A percentile compares a stretch with the other conserved stretches of the same genome.
phyloP scores from a whole-genome alignment of 345 rosid species.

The Eucalyptus marginata region DNA sequence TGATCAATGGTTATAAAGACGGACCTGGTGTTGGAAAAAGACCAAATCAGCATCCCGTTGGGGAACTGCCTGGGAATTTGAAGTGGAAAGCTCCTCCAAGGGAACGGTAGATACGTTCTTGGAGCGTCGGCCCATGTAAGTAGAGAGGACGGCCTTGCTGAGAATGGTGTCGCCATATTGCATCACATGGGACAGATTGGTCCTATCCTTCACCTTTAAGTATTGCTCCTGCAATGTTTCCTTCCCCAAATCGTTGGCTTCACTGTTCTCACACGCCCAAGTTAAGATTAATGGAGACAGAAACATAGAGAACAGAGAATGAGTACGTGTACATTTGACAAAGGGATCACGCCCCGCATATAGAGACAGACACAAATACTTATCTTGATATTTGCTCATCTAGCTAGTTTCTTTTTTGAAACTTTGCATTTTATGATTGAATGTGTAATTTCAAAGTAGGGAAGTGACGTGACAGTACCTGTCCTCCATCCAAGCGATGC shows the following conservation, averaged over 20 bases:
- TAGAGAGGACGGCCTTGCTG: slow-evolving; percentile 7
- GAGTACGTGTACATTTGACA: neutral
- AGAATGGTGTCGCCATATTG: slow-evolving; percentile 26
- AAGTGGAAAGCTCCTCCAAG: neutral
- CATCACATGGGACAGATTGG: slow-evolving; percentile 26
- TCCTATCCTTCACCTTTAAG: slow-evolving; percentile 10
- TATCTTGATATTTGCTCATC: neutral
- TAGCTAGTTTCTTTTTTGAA: neutral
- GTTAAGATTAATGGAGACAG: neutral
- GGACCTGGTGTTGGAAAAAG: slow-evolving; percentile 3
- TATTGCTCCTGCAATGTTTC: slow-evolving; percentile 33
- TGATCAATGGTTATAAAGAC: neutral
- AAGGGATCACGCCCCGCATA: neutral
- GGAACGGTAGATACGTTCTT: neutral
- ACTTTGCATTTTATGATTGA: neutral
- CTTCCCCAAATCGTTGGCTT: slow-evolving; percentile 16
- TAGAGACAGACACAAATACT: neutral
- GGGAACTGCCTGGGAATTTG: neutral
- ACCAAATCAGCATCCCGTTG: slow-evolving; percentile 26
- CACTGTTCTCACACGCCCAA: slow-evolving; percentile 8
- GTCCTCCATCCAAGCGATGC: slow-evolving; percentile 77
- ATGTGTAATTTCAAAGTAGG: neutral
- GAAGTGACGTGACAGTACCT: slow-evolving; percentile 7
- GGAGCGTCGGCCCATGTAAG: slow-evolving; percentile 8
- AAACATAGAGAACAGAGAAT: neutral